Conservation (phyloP, 1,284 basidiomycete species). For the Pholiota adiposa region DNA sequence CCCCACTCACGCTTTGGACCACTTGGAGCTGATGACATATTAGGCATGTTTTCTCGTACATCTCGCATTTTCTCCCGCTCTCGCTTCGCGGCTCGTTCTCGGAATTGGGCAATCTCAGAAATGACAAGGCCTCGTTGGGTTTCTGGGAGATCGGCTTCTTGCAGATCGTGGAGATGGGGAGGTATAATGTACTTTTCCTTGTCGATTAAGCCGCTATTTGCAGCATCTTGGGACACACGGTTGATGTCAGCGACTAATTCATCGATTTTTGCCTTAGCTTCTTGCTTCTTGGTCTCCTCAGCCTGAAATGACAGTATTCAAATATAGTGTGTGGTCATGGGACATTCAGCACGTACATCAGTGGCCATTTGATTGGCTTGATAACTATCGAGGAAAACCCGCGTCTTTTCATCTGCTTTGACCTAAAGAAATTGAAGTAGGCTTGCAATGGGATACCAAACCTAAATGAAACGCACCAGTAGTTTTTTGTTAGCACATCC, state of each 20-base stretch:
- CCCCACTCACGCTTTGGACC: constrained; percentile 83
- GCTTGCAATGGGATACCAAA: constrained; percentile 33
- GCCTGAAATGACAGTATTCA: constrained; percentile 39
- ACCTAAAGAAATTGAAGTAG: constrained; percentile 57
- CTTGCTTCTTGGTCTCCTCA: constrained; percentile 60
- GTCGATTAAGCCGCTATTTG: constrained; percentile 68
- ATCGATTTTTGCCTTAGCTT: constrained; percentile 60
- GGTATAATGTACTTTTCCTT: constrained; percentile 88
- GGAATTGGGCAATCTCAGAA: constrained; percentile 93
- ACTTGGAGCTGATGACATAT: constrained; percentile 53
- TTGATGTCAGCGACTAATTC: constrained; percentile 64
- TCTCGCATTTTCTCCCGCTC: constrained; percentile 85
- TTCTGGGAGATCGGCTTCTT: constrained; percentile 95
- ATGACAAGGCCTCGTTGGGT: constrained; percentile 92
- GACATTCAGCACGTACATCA: constrained; percentile 53
- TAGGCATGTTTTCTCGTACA: constrained; percentile 61
- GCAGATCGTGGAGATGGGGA: constrained; percentile 92
- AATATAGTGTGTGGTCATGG: neutral
- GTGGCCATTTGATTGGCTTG: constrained; percentile 78
- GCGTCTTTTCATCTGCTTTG: constrained; percentile 94
- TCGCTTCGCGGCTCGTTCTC: constrained; percentile 84
- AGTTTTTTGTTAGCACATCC: constrained; percentile 86
- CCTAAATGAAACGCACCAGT: constrained; percentile 60
- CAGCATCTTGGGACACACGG: constrained; percentile 66
- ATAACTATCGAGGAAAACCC: constrained; percentile 84